Evolutionary conservation across 2,329 filamentous ascomycete species (phyloP).

Genomic region (Coniochaeta ligniaria): DNA sequence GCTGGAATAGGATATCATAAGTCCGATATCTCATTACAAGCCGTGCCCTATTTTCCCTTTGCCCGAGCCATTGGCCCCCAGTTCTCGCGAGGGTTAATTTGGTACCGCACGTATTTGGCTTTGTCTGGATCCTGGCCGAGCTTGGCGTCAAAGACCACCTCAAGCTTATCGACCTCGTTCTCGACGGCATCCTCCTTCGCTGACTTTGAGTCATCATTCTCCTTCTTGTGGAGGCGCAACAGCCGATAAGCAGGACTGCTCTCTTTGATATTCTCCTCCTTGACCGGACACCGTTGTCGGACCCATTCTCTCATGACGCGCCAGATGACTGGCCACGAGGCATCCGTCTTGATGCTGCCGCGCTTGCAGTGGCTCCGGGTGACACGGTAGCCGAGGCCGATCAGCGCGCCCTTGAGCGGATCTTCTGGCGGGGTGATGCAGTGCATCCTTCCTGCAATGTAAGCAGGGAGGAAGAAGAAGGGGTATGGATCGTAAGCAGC

Average conservation of each 20-base stretch:
- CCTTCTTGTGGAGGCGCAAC: conserved; percentile 37
- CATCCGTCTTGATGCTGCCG: conserved; percentile 89
- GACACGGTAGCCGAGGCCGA: conserved; percentile 71
- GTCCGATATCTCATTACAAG: conserved; percentile 25
- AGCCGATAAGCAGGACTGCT: conserved; percentile 68
- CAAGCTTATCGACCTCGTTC: conserved; percentile 23
- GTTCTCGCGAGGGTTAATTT: conserved; percentile 81
- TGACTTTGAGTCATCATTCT: conserved; percentile 28
- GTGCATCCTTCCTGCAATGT: conserved; percentile 69
- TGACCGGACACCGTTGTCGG: conserved; percentile 71
- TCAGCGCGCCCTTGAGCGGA: conserved; percentile 72
- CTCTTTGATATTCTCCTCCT: conserved; percentile 60
- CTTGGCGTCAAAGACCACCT: conserved; percentile 65
- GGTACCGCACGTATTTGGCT: conserved; percentile 75
- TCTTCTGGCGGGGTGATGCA: conserved; percentile 74
- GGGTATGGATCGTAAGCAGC: conserved; percentile 65
- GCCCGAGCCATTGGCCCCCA: conserved; percentile 79
- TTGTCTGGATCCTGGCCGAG: conserved; percentile 63
- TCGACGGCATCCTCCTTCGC: conserved; percentile 14
- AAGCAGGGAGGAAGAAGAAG: conserved; percentile 78
- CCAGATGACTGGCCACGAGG: conserved; percentile 86
- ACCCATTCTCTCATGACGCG: conserved; percentile 91
- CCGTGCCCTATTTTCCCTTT: conserved; percentile 24
- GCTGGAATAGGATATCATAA: not conserved
- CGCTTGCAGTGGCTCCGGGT: conserved; percentile 84